Percentiles rank a stretch among this genome's conserved stretches.
Conservation (phyloP, 2,329 filamentous ascomycete genomes). For the Aspergillus sp. region DNA sequence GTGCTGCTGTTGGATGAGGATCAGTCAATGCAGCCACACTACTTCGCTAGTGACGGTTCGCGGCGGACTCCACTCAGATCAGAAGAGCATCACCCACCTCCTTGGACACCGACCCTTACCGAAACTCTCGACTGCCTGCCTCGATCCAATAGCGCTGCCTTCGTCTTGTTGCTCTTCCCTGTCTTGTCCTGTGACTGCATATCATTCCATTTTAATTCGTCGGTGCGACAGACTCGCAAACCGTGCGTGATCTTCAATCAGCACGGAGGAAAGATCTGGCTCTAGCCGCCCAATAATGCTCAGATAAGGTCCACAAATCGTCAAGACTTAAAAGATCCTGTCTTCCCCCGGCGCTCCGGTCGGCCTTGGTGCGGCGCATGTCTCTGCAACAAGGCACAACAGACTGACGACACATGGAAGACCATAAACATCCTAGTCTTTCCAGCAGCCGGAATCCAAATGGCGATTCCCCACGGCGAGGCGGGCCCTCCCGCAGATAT, state of each 20-base stretch:
- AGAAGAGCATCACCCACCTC: not conserved
- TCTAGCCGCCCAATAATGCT: slow-evolving; percentile 2
- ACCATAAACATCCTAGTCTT: not conserved
- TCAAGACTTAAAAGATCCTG: not conserved
- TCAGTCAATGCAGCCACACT: not conserved
- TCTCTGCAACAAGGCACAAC: not conserved
- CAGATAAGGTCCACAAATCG: slow-evolving; percentile 4
- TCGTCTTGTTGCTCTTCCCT: not conserved
- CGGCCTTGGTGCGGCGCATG: not conserved
- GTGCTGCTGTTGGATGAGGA: not conserved
- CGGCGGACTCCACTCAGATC: not conserved
- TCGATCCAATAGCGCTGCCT: not conserved
- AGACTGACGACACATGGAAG: slow-evolving; percentile 4
- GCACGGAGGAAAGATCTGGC: not conserved
- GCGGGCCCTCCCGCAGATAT: not conserved
- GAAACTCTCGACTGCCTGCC: not conserved
- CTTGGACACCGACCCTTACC: not conserved
- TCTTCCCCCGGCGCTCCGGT: not conserved
- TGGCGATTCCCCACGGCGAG: not conserved
- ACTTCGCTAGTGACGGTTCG: not conserved
- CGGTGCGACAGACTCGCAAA: not conserved
- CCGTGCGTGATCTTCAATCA: not conserved
- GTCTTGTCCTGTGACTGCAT: not conserved
- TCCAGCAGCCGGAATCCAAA: not conserved
- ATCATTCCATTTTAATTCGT: slow-evolving; percentile 3